Conservation (phyloP, 2,329 filamentous ascomycete genomes). For the Zasmidium cellare region DNA sequence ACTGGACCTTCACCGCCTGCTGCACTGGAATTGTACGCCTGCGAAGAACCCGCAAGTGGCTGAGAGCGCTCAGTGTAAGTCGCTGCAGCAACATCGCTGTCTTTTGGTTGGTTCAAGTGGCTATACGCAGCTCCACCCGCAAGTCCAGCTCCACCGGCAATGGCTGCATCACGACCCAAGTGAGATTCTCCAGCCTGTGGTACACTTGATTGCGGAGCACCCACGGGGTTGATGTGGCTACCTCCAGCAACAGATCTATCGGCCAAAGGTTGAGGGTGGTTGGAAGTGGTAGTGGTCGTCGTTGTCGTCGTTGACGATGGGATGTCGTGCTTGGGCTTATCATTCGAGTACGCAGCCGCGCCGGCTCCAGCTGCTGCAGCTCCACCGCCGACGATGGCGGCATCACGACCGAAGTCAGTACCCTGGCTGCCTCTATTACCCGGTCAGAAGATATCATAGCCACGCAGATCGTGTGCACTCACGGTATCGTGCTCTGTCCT, state of each 20-base stretch:
- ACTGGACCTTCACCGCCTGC: not conserved
- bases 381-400: conserved; percentile 1
- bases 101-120: not conserved
- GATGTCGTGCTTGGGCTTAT: not conserved
- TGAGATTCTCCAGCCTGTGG: conserved; percentile 16
- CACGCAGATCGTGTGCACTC: not conserved
- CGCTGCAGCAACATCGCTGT: not conserved
- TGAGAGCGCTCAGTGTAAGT: conserved; percentile 1
- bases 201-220: not conserved
- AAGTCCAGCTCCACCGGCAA: conserved; percentile 33
- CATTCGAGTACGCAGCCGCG: not conserved
- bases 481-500: not conserved
- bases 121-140: conserved; percentile 22
- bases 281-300: not conserved
- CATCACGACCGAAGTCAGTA: conserved; percentile 4
- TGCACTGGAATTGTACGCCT: not conserved
- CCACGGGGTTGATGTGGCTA: conserved; percentile 1
- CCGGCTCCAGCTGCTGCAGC: conserved; percentile 10
- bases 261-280: not conserved
- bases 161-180: conserved; percentile 34
- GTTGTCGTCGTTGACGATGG: conserved; percentile 3
- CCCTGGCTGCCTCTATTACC: not conserved
- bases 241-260: not conserved
- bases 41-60: not conserved
- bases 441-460: not conserved